Base-by-base conservation (phyloP, 805 yeast species). In the Sugiyamaella smithiae region DNA sequence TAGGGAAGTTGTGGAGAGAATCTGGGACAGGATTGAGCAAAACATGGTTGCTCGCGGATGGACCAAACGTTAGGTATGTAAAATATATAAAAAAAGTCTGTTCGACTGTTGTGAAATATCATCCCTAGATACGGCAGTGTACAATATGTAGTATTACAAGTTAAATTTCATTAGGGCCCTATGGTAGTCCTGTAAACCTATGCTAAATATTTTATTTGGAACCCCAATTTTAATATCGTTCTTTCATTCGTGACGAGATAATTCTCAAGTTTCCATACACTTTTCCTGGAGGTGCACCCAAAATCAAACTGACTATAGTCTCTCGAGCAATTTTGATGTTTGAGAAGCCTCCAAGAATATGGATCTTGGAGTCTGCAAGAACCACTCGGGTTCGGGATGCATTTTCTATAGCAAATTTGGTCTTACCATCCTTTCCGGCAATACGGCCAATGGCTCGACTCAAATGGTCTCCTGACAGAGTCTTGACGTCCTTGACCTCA, bases 371-470 rank as follows among this genome's bases (percentile, higher is more conserved):
- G 69, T 93, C 99, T 0, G 99, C 99, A 57, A 93, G 75, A 22
- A 93, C 99, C 37, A 93, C 90, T 75, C 99, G 85, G 9, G 99
- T 93, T 72, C 98, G 81, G 19, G 98, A 91, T 14, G 99, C 97
- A 65, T 93, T 93, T 70, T 93, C 99, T 64, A 93, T 93, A 26
- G 99, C 97, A 68, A 91, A 93, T 72, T 91, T 93, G 54, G 98
- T 93, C 70, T 90, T 91, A 64, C 99, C 99, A 66, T 93, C 99
- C 66, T 93, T 95, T 68, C 99, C 99, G 11, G 99, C 99, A 69
- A 93, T 93, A 77, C 99, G 88, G 63, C 99, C 99, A 66, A 93
- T 93, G 5, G 99, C 99, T 77, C 99, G 84, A 45, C 96, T 85
- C 66, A 93, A 75, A 78, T 93, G 99, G 70, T 93, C 99, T 23